Base-by-base conservation (phyloP, 2,329 filamentous ascomycete species). In the Aspergillus sp. region DNA sequence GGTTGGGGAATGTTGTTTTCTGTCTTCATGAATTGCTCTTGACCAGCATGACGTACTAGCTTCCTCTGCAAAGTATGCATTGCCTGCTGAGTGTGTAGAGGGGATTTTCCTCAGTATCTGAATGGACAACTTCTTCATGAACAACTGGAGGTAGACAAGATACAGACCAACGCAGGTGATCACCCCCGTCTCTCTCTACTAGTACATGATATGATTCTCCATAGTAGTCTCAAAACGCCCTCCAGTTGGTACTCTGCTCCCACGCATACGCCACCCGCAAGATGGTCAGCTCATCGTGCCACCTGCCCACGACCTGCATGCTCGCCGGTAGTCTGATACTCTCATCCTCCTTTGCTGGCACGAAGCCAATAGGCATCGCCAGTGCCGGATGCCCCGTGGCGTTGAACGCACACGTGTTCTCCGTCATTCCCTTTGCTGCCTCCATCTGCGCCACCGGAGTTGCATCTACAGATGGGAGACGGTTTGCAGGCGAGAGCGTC, bases 241-340 rank as follows among this genome's bases (percentile, higher is more conserved):
- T 42, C 46, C 46, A 49, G 46, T 49, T 41, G 40, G 41, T 20
- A 14, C 17, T 31, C 56, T 51, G 54, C 52, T 41, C 57, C 58
- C 54, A 56, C 5, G 47, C 51, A 54, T 56, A 36, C 34, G 51
- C 54, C 36, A 43, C 47, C 19, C 17, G 54, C n/a, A 60, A 58
- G 9, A 65, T 58, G 2, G 46, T 59, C n/a, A 56, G 25, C 46
- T 76, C 73, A 31, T 75, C 61, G 59, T 66, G 72, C 49, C 69
- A 56, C 13, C 62, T 67, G 17, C 65, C 67, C 4, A 75, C 69
- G 38, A 76, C 59, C 54, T 74, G 70, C 68, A 76, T 70, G 10
- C 71, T 66, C 2, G 67, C 71, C 1, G 73, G 73, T 16, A 76
- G 52, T 46, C 51, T 60, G 3, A 70, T 47, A 10, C 16, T 42